A percentile compares a stretch with the other conserved stretches of the same genome.
Evolutionary conservation across 805 yeast species (phyloP).

Genomic region (Starmerella apicola): DNA sequence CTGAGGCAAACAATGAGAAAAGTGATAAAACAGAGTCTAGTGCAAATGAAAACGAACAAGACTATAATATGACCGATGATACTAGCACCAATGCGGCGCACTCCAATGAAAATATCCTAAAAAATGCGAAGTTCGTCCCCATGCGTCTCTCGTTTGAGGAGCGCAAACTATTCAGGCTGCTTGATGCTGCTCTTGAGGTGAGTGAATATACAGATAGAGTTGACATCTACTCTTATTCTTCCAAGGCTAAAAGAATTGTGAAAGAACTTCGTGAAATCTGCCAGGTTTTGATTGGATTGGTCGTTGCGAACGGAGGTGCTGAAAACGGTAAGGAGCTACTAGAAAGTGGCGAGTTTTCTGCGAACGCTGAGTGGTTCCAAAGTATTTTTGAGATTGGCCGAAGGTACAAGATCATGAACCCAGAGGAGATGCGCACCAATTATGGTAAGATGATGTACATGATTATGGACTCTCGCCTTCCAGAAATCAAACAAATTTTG

Average conservation of each 20-base stretch:
- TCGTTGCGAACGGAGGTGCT: conserved; percentile 64
- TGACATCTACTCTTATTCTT: conserved; percentile 52
- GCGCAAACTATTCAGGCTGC: conserved; percentile 49
- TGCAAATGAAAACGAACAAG: not conserved
- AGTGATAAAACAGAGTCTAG: not conserved
- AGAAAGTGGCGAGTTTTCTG: conserved; percentile 53
- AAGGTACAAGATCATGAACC: conserved; percentile 73
- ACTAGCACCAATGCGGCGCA: conserved; percentile 9
- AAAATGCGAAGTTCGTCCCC: conserved; percentile 44
- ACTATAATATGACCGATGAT: conserved; percentile 6
- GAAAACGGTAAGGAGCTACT: conserved; percentile 50
- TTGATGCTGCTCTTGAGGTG: conserved; percentile 68
- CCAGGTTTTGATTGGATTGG: conserved; percentile 64
- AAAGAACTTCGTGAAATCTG: conserved; percentile 64
- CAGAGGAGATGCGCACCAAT: conserved; percentile 65
- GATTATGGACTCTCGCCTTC: conserved; percentile 72
- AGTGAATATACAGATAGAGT: conserved; percentile 72
- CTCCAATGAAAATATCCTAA: conserved; percentile 22
- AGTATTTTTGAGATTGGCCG: conserved; percentile 64
- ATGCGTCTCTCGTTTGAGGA: conserved; percentile 56
- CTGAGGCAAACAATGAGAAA: conserved; percentile 10
- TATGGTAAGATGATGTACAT: conserved; percentile 72
- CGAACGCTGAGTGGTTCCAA: conserved; percentile 63
- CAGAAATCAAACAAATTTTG: conserved; percentile 57
- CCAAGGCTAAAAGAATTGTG: conserved; percentile 60